phyloP scores from a whole-genome alignment of 495 filamentous ascomycete genomes.

The Hypoxylon subgilvum region DNA sequence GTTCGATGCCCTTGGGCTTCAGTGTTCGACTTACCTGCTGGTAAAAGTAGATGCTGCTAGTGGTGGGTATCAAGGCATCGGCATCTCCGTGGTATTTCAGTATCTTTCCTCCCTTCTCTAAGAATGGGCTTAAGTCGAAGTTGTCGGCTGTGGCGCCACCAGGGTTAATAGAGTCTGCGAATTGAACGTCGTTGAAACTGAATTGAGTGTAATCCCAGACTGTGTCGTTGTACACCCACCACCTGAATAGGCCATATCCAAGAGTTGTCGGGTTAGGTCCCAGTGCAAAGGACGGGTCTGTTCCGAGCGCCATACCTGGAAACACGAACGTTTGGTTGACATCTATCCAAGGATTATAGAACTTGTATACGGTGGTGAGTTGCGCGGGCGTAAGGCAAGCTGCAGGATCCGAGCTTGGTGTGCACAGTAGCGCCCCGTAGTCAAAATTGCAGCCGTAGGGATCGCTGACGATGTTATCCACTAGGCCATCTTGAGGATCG shows the following conservation, averaged over 20 bases:
- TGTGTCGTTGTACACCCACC: conserved; percentile 52
- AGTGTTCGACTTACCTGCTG: conserved; percentile 36
- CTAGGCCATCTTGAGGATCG: conserved; percentile 66
- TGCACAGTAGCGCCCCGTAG: conserved; percentile 61
- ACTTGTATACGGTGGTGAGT: conserved; percentile 57
- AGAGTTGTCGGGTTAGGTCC: conserved; percentile 22
- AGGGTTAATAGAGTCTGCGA: conserved; percentile 44
- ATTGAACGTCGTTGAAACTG: conserved; percentile 38
- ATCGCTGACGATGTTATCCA: conserved; percentile 68
- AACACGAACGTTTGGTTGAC: conserved; percentile 41
- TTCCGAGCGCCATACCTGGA: conserved; percentile 27
- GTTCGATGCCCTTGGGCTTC: conserved; percentile 33
- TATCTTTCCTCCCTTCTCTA: conserved; percentile 58
- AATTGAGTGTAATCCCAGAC: conserved; percentile 49
- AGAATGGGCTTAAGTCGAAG: conserved; percentile 55
- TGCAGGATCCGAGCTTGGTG: conserved; percentile 37
- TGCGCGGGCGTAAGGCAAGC: conserved; percentile 64
- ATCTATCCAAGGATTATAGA: conserved; percentile 58
- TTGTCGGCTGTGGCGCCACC: conserved; percentile 50
- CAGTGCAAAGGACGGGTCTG: conserved; percentile 24
- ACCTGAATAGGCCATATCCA: conserved; percentile 45
- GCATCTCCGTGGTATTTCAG: conserved; percentile 61
- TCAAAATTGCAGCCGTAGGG: conserved; percentile 64
- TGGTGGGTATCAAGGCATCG: conserved; percentile 58
- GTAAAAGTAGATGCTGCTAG: conserved; percentile 52